Evolutionary conservation across 2,329 filamentous ascomycete species (phyloP), one percentile per base, ranked within the genome.

Genomic region (Alternaria sp.): DNA sequence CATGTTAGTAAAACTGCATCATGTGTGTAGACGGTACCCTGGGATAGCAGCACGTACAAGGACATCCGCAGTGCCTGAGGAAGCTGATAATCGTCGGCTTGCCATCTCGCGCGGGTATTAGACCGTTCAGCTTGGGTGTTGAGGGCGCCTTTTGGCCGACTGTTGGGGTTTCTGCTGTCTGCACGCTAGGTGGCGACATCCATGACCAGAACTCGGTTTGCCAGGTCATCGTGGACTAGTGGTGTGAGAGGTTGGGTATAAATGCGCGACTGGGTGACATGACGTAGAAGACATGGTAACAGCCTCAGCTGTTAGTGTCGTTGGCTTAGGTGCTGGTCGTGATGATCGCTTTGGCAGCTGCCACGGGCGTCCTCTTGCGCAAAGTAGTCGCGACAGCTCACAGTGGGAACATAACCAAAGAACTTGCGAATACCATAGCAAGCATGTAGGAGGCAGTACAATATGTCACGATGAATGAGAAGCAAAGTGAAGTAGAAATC

Each of bases 11-110:
- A 26, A 37, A 23, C 17, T 21, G n/a, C 10, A n/a, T 48, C 37
- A 11, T 24, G 3, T 28, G 26, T 28, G 26, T 4, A 8, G 26
- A 28, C 26, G 17, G 17, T 17, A 17, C 17, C 17, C 17, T 17
- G 17, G 17, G 29, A 9, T 31, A 31, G 29, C 11, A 0, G 24
- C 36, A 76, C 83, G 72, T 83, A 90, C 89, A 91, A 10, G 89
- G 89, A 78, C 89, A 91, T 33, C 89, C 90, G 72, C 89, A 92
- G 73, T 92, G 89, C 33, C 90, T 82, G 5, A 92, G 81, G 69
- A 92, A 92, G 14, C 86, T 83, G 21, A 92, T 77, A 1, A 92
- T 72, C 0, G 84, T 85, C 0, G 86, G 86, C 66, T 84, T 86
- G 24, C 74, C 75, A 65, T 79, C 67, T 24, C 80, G 75, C 1